A percentile compares a stretch with the other conserved stretches of the same genome.
Evolutionary conservation across 2,329 filamentous ascomycete species (phyloP).

Genomic region (Plenodomus lindquistii): DNA sequence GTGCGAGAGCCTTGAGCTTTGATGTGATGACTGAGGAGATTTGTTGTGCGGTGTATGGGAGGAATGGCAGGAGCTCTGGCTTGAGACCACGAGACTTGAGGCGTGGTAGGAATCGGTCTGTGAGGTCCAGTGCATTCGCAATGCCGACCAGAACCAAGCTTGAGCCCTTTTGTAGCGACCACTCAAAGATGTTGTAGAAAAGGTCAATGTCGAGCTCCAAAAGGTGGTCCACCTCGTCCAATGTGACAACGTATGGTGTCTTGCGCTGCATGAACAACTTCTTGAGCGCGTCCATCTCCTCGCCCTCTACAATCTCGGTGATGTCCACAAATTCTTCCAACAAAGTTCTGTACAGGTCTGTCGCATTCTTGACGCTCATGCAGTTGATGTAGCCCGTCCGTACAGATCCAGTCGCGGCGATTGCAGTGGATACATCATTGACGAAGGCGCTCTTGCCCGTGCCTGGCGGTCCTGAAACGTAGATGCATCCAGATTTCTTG

Average conservation of each 20-base stretch:
- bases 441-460: constrained; percentile 97
- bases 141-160: constrained; percentile 86
- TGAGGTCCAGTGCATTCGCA: constrained; percentile 93
- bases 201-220: constrained; percentile 86
- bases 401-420: constrained; percentile 57
- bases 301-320: constrained; percentile 63
- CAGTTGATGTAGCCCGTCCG: constrained; percentile 87
- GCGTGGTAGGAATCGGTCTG: constrained; percentile 89
- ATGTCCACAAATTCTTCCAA: constrained; percentile 69
- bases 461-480: constrained; percentile 92
- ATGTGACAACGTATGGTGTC: constrained; percentile 74
- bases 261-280: constrained; percentile 68
- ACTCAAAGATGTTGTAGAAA: constrained; percentile 93
- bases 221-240: constrained; percentile 96
- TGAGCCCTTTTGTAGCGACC: constrained; percentile 83
- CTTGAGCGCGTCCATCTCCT: constrained; percentile 70
- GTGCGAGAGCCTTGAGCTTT: constrained; percentile 76
- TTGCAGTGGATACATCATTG: constrained; percentile 70
- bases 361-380: constrained; percentile 90
- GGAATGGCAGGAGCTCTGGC: constrained; percentile 84
- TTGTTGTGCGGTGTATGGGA: constrained; percentile 87
- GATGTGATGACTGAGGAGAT: constrained; percentile 85
- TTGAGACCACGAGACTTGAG: constrained; percentile 92
- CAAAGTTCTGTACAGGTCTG: constrained; percentile 81
- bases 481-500: constrained; percentile 76